Evolutionary conservation across 2,329 filamentous ascomycete species (phyloP), one percentile per base, ranked within the genome.

Genomic region (Pestalotiopsis sp.): DNA sequence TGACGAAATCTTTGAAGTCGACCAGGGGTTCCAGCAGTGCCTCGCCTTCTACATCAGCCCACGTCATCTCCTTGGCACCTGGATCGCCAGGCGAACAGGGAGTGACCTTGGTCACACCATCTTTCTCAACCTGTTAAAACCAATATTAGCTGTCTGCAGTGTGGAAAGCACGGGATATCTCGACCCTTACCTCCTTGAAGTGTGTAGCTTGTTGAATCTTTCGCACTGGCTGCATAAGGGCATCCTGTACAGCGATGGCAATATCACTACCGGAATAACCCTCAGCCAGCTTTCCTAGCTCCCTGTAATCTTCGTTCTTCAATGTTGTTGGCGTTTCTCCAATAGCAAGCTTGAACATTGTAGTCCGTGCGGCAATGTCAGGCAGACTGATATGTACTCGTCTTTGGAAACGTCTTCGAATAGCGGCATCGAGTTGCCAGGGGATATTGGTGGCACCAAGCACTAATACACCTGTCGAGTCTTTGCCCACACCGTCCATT

Each of bases 401-500:
- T 75, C 96, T 88, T 81, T 99, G 97, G 85, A 99, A 99, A 77
- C 96, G 93, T 80, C 96, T 90, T 74, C 96, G 91, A 75, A 99
- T 99, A 74, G 96, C 96, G 12, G 94, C 93, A 80, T 99, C 96
- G 63, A 99, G 87, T 85, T 99, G 95, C 96, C 96, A 99, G 20
- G 96, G 96, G 71, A 99, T 98, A 79, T 99, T 99, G 68, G 96
- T 99, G 66, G 96, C 96, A 70, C 96, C 96, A 3, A 99, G 88
- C 56, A 99, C 97, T 27, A 99, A 85, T 9, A 99, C 95, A 23
- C 95, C 96, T 76, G 92, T 94, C 71, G 92, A 95, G 81, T 99
- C 96, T 71, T 97, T 95, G 71, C 96, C 97, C 11, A 99, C 96
- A 82, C 96, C 97, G 76, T 99, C 96, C 96, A 99, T 99, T 82